A percentile compares a stretch with the other conserved stretches of the same genome.
Evolutionary conservation across 495 filamentous ascomycete genomes (phyloP).

Genomic region (Neurospora sp.): DNA sequence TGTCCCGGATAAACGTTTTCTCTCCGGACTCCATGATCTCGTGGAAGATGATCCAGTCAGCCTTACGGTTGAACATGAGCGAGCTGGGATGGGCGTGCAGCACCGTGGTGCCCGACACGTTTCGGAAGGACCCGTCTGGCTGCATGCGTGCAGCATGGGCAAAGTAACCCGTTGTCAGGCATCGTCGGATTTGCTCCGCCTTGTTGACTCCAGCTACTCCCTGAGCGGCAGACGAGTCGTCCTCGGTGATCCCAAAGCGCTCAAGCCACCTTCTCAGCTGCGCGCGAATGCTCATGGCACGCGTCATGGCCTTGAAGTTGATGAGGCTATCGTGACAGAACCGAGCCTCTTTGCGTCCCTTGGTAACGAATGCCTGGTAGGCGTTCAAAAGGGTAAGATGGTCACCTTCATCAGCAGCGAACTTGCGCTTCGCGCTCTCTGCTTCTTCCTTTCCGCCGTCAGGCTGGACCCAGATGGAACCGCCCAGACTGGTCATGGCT

Average conservation of each 20-base stretch:
- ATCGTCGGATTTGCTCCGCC: conserved; percentile 68
- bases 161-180: conserved; percentile 87
- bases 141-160: conserved; percentile 95
- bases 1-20: conserved; percentile 85
- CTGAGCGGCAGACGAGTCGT: conserved; percentile 36
- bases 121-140: conserved; percentile 81
- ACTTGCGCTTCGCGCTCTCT: conserved; percentile 68
- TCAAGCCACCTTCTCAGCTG: conserved; percentile 85
- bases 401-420: conserved; percentile 89
- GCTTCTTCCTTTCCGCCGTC: conserved; percentile 62
- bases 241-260: conserved; percentile 64
- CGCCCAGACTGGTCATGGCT: conserved; percentile 84
- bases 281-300: conserved; percentile 76
- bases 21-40: conserved; percentile 86
- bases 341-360: conserved; percentile 69
- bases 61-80: conserved; percentile 95
- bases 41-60: conserved; percentile 95
- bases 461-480: conserved; percentile 71
- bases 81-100: conserved; percentile 88
- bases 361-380: conserved; percentile 82
- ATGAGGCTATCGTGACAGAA: conserved; percentile 83
- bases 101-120: conserved; percentile 59
- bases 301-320: conserved; percentile 72
- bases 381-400: conserved; percentile 91
- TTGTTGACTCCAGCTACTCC: conserved; percentile 24